Percentiles rank a stretch among this genome's conserved stretches.
Conservation (phyloP, 129 eudicot genomes). For the Flaveria trinervia region DNA sequence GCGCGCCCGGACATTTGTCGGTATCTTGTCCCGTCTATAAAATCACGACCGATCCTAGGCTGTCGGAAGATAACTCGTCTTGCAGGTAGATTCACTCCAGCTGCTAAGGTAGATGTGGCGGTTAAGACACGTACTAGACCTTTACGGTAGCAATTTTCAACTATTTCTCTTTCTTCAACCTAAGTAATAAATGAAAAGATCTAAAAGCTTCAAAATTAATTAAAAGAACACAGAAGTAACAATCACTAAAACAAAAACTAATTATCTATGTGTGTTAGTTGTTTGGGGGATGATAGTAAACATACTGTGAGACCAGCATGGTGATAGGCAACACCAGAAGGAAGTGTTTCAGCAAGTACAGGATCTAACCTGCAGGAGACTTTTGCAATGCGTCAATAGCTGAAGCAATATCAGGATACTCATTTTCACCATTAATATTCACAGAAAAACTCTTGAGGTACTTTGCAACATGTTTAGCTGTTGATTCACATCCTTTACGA, state of each 20-base stretch:
- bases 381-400: conserved; percentile 81
- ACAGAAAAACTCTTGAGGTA: conserved; percentile 61
- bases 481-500: conserved; percentile 96
- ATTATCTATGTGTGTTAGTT: not conserved
- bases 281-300: conserved; percentile 4
- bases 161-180: conserved; percentile 98
- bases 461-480: conserved; percentile 90
- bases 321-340: conserved; percentile 96
- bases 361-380: conserved; percentile 94
- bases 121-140: conserved; percentile 94
- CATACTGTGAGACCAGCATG: conserved; percentile 99
- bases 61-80: conserved; percentile 96
- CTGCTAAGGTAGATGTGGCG: conserved; percentile 98
- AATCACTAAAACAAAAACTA: not conserved
- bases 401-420: conserved; percentile 55
- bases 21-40: conserved; percentile 89
- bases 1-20: conserved; percentile 99
- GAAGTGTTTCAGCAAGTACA: conserved; percentile 71
- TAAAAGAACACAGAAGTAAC: not conserved
- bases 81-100: conserved; percentile 97
- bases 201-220: conserved; percentile 11
- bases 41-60: conserved; percentile 97
- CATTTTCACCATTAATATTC: conserved; percentile 49
- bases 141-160: conserved; percentile 94
- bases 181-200: conserved; percentile 26